Evolutionary conservation across 169 alveolate species (phyloP).

Genomic region (Cyclospora cayetanensis): DNA sequence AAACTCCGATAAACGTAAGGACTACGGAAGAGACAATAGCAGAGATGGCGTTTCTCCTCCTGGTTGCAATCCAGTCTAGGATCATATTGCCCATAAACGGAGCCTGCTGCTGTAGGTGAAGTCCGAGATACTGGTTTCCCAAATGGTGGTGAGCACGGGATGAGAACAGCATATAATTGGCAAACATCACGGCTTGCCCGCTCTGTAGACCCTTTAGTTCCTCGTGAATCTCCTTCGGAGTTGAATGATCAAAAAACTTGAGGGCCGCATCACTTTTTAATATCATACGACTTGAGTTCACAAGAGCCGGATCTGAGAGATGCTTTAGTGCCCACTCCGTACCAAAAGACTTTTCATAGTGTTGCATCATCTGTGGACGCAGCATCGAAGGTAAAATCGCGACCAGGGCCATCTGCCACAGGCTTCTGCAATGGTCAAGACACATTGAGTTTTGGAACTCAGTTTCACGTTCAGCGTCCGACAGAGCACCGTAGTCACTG

Average conservation of each 20-base stretch:
- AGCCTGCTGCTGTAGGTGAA: conserved; percentile 66
- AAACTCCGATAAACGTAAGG: conserved; percentile 49
- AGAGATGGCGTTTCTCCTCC: conserved; percentile 41
- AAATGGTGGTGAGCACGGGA: conserved; percentile 39
- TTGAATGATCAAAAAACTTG: conserved; percentile 57
- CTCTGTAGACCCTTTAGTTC: conserved; percentile 58
- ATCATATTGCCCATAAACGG: conserved; percentile 73
- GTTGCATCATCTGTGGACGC: conserved; percentile 6
- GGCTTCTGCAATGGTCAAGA: conserved; percentile 60
- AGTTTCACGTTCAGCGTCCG: background rate
- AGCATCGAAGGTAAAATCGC: conserved; percentile 47
- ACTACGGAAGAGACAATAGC: conserved; percentile 38
- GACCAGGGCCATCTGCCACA: conserved; percentile 65
- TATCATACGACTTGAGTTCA: conserved; percentile 63
- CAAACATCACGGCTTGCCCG: conserved; percentile 67
- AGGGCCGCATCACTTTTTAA: conserved; percentile 68
- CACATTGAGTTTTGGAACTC: conserved; percentile 69
- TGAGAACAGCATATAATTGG: conserved; percentile 61
- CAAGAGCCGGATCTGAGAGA: conserved; percentile 50
- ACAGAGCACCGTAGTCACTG: conserved; percentile 59
- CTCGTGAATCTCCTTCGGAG: conserved; percentile 61
- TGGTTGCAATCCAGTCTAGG: conserved; percentile 56
- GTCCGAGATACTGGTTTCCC: conserved; percentile 53
- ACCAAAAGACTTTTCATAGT: conserved; percentile 62
- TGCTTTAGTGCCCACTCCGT: conserved; percentile 38